A percentile compares a stretch with the other conserved stretches of the same genome.
phyloP scores from a whole-genome alignment of 1,284 basidiomycete genomes.

The Pterulicium gracile region DNA sequence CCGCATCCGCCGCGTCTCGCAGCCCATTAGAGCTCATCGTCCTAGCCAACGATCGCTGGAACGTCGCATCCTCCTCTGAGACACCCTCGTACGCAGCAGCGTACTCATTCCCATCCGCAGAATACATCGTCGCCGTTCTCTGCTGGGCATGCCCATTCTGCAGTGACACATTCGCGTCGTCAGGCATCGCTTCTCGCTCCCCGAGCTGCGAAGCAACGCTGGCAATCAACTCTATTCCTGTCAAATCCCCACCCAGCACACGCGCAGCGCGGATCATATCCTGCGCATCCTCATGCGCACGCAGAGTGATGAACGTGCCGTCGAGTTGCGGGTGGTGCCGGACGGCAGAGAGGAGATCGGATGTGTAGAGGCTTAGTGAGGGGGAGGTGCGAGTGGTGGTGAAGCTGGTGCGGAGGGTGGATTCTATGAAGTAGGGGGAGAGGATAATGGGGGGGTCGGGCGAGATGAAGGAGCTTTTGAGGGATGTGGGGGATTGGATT shows the following conservation, averaged over 20 bases:
- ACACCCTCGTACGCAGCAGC: constrained; percentile 3
- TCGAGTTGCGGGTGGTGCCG: constrained; percentile 64
- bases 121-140: neutral
- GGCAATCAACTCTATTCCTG: constrained; percentile 36
- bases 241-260: constrained; percentile 47
- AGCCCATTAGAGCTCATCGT: neutral
- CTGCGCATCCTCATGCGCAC: constrained; percentile 47
- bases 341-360: constrained; percentile 62
- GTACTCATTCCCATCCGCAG: neutral
- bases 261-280: constrained; percentile 51
- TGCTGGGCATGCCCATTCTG: neutral
- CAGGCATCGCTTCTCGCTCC: neutral
- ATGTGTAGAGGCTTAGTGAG: constrained; percentile 47
- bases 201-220: neutral
- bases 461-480: neutral
- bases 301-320: constrained; percentile 50
- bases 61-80: neutral
- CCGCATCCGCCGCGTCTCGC: constrained; percentile 3
- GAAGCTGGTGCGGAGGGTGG: constrained; percentile 16
- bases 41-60: neutral
- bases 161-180: neutral
- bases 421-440: neutral
- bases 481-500: neutral
- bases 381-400: constrained; percentile 28
- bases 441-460: neutral